Percentiles rank a stretch among this genome's conserved stretches.
These are phyloP conservation scores for Austropuccinia psidii DNA, from an alignment of 1,284 basidiomycete genomes.

Conservation along the genomic window DNA sequence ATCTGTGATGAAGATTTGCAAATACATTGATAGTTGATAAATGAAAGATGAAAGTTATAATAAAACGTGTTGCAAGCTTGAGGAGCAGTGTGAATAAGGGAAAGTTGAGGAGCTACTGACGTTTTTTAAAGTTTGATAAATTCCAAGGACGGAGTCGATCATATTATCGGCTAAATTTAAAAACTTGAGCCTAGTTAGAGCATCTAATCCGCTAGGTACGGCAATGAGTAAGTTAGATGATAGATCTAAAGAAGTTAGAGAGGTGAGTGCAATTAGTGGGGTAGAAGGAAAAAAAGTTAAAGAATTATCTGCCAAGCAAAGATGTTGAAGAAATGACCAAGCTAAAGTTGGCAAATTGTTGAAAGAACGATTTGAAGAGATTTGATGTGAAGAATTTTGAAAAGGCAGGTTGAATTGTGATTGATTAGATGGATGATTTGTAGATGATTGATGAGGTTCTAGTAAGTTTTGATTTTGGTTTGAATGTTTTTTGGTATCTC, in stretches of 20 bases:
- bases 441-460: too few relatives aligned
- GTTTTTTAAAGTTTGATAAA: constrained; percentile 67
- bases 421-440: background rate
- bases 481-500: constrained; percentile 49
- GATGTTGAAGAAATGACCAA: constrained; percentile 69
- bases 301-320: constrained; percentile 71
- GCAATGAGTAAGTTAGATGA: constrained; percentile 49
- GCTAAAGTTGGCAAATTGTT: constrained; percentile 61
- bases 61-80: too few relatives aligned
- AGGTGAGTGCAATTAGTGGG: constrained; percentile 54
- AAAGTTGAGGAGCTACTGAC: constrained; percentile 47
- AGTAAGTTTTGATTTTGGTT: background rate
- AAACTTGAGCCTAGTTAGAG: constrained; percentile 67
- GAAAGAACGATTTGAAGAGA: constrained; percentile 50
- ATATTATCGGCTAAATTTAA: constrained; percentile 91
- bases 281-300: constrained; percentile 68
- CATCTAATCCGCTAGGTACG: constrained; percentile 62
- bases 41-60: background rate
- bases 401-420: background rate
- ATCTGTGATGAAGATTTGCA: constrained; percentile 38
- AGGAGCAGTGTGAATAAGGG: background rate
- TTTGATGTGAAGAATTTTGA: background rate
- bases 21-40: constrained; percentile 38
- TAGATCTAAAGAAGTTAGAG: constrained; percentile 48
- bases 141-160: constrained; percentile 87